Base-by-base conservation (phyloP, 192 early-diverging fungal genomes). In the Spizellomyces sp. region DNA sequence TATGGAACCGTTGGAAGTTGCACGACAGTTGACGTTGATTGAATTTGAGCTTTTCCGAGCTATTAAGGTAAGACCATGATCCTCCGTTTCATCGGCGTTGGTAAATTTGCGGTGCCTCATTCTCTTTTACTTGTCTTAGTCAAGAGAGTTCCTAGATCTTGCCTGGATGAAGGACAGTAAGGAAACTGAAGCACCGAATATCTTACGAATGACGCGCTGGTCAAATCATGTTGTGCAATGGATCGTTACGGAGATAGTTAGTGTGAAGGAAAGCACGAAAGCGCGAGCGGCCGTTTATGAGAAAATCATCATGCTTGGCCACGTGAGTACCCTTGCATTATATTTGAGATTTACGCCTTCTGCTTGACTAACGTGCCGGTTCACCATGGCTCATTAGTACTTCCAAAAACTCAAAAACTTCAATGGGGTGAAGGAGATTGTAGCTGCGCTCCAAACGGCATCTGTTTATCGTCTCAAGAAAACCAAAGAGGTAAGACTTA, bases 131-230 rank as follows among this genome's bases (percentile, higher is more conserved):
- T 9, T 12, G 59, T 42, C 4, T 61, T 52, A 84, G 83, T 62
- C 76, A 17, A 48, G 77, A 6, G 86, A 87, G 73, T 79, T 87
- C 59, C 54, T 87, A 0, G 82, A 80, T 66, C 66, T 84, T 56
- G 74, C 77, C 1, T 87, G 86, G 86, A 86, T 87, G 82, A 84
- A 84, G 55, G 82, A 80, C 14, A 80, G 79, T 77, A 87, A 86
- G 64, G 86, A 87, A 43, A 70, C 68, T 12, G 64, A 67, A n/a
- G 79, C 86, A 5, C 80, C 86, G 1, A 87, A 85, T 60, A 78
- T 87, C 45, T 72, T 81, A 10, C 58, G 72, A 19, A 87, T 87
- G 81, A 78, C 78, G 4, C 71, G 82, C 22, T 87, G 86, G 86
- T 84, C 79, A 4, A 87, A 87, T 66, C 86, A 87, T 71, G 77